phyloP scores from a whole-genome alignment of 2,329 filamentous ascomycete genomes.

The Stemphylium beticola region DNA sequence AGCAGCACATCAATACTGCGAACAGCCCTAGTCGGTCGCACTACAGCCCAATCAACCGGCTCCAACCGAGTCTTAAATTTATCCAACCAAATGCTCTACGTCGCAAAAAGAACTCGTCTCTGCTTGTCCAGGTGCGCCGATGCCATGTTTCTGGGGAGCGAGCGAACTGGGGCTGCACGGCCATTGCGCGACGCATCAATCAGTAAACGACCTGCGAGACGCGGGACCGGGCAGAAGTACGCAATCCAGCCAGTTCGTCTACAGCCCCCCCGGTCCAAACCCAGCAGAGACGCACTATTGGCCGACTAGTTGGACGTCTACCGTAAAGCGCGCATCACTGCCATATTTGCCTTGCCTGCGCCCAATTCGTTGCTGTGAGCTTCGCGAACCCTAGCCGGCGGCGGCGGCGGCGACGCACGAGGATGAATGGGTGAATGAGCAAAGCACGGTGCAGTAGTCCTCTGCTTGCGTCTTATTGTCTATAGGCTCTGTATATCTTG shows the following conservation, averaged over 20 bases:
- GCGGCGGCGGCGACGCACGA: too few relatives aligned
- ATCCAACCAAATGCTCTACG: too few relatives aligned
- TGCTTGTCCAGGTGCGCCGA: not conserved
- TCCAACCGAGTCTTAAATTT: too few relatives aligned
- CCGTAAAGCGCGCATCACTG: not conserved
- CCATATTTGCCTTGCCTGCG: too few relatives aligned
- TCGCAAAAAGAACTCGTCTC: not conserved
- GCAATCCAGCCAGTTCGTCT: not conserved
- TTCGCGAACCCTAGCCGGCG: too few relatives aligned
- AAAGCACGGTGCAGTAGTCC: not conserved
- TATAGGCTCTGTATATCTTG: not conserved
- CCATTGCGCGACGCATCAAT: not conserved
- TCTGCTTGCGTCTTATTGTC: not conserved
- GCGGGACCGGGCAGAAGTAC: not conserved
- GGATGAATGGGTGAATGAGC: not conserved
- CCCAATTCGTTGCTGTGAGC: too few relatives aligned
- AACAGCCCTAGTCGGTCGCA: not conserved
- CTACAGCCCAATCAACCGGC: too few relatives aligned
- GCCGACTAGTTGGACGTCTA: slow-evolving; percentile 6
- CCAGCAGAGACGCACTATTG: slow-evolving; percentile 13
- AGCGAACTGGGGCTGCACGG: slow-evolving; percentile 1
- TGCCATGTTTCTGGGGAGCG: not conserved
- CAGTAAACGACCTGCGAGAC: not conserved
- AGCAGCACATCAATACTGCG: not conserved
- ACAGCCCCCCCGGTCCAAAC: not conserved